A percentile compares a stretch with the other conserved stretches of the same genome.
Evolutionary conservation across 352 stramenopile genomes (phyloP).

Genomic region (Phytophthora rubi): DNA sequence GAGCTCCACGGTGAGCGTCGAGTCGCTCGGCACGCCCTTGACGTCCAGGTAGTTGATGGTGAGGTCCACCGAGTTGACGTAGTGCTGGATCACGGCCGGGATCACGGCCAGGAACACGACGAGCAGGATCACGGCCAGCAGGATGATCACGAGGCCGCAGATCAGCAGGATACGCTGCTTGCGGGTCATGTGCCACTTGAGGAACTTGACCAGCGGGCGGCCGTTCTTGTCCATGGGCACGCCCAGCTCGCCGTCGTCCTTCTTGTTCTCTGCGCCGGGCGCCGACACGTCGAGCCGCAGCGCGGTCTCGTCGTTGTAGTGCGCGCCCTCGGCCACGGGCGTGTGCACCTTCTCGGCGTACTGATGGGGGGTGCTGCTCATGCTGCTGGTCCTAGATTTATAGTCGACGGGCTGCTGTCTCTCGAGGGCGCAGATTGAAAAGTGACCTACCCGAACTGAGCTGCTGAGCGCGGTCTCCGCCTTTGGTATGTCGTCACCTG

Average conservation of each 20-base stretch:
- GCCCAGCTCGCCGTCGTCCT: slow-evolving; percentile 36
- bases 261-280: slow-evolving; percentile 37
- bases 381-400: slow-evolving; percentile 1
- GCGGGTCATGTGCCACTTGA: slow-evolving; percentile 63
- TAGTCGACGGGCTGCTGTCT: neutral
- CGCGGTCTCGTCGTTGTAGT: slow-evolving; percentile 38
- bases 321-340: slow-evolving; percentile 29
- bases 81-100: slow-evolving; percentile 64
- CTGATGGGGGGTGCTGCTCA: slow-evolving; percentile 25
- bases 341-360: slow-evolving; percentile 33
- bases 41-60: slow-evolving; percentile 76
- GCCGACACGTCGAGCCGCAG: slow-evolving; percentile 38
- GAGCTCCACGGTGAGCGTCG: slow-evolving; percentile 53
- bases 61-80: slow-evolving; percentile 61
- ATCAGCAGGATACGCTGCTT: slow-evolving; percentile 57
- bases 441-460: slow-evolving; percentile 17
- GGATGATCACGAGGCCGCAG: slow-evolving; percentile 42
- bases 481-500: slow-evolving; percentile 11
- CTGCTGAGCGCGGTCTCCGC: slow-evolving; percentile 12
- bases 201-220: slow-evolving; percentile 45
- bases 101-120: slow-evolving; percentile 72
- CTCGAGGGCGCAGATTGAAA: slow-evolving; percentile 20
- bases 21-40: slow-evolving; percentile 43
- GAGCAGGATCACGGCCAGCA: slow-evolving; percentile 57
- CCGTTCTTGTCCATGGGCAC: slow-evolving; percentile 32